Conservation (phyloP, 495 filamentous ascomycete genomes). For the Wilcoxina mikolae region DNA sequence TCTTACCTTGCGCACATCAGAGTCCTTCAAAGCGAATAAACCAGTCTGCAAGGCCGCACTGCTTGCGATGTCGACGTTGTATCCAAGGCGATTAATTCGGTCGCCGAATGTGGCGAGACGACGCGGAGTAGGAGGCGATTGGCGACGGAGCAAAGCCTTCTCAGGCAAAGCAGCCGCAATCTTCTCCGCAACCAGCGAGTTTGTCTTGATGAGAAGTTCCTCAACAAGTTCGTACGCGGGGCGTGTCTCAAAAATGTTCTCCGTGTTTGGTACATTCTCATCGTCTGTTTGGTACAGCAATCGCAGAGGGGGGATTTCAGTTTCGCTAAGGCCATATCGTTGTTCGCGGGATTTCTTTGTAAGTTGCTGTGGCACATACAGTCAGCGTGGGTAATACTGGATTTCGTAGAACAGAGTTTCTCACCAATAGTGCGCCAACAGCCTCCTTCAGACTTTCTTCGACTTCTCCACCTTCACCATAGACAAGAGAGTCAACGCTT, state of each 20-base stretch:
- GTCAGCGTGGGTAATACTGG: too few relatives aligned
- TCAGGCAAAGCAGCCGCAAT: conserved; percentile 66
- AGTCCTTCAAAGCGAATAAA: conserved; percentile 76
- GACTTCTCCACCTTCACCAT: conserved; percentile 42
- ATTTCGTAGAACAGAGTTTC: conserved; percentile 20
- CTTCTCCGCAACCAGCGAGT: conserved; percentile 75
- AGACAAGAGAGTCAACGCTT: conserved; percentile 66
- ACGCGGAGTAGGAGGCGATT: conserved; percentile 68
- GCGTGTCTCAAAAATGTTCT: conserved; percentile 88
- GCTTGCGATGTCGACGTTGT: conserved; percentile 73
- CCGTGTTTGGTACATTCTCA: conserved; percentile 89
- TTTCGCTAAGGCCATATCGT: conserved; percentile 61
- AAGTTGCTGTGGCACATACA: conserved; percentile 38
- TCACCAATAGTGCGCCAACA: conserved; percentile 61
- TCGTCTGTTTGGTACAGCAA: conserved; percentile 91
- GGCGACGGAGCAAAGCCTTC: conserved; percentile 80
- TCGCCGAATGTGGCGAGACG: conserved; percentile 82
- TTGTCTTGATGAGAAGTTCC: conserved; percentile 82
- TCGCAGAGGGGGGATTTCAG: conserved; percentile 68
- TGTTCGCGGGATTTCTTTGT: conserved; percentile 78
- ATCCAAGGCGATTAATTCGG: conserved; percentile 80
- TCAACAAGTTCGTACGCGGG: conserved; percentile 85
- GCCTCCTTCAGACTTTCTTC: conserved; percentile 47
- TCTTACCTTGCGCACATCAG: conserved; percentile 63
- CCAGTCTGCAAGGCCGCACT: conserved; percentile 85